Percentiles rank a stretch among this genome's conserved stretches.
These are phyloP conservation scores for Dioscorea dumetorum DNA, from an alignment of 106 monocot species.

Conservation along the genomic window DNA sequence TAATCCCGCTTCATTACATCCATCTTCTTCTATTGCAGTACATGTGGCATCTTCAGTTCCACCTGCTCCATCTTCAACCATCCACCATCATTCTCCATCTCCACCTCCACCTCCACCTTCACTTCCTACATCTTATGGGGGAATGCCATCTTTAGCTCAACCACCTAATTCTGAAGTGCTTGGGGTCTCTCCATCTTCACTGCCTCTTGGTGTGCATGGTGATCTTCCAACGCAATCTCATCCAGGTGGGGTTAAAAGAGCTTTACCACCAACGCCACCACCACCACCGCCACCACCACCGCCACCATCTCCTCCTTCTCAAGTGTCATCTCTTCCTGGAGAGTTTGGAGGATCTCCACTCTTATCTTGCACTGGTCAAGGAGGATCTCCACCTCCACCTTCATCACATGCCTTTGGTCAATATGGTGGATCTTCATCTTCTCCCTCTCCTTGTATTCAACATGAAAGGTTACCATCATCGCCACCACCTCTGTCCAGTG, in stretches of 20 bases:
- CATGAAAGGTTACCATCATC: slow-evolving; percentile 3
- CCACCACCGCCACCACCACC: slow-evolving; percentile 31
- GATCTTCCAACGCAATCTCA: slow-evolving; percentile 27
- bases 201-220: not conserved
- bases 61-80: not conserved
- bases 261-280: slow-evolving; percentile 28
- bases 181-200: slow-evolving; percentile 6
- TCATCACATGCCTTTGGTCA: not conserved
- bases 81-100: too few relatives aligned
- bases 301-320: slow-evolving; percentile 20
- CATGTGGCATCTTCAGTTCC: too few relatives aligned
- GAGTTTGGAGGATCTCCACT: slow-evolving; percentile 19
- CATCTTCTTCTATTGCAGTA: not conserved
- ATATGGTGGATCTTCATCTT: not conserved
- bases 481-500: not conserved
- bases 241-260: slow-evolving; percentile 8
- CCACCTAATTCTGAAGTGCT: not conserved
- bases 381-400: not conserved
- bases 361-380: slow-evolving; percentile 15
- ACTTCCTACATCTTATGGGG: not conserved
- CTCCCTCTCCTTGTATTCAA: slow-evolving; percentile 6
- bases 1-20: not conserved
- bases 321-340: slow-evolving; percentile 14
- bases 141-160: not conserved
- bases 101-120: not conserved